Base-by-base conservation (phyloP, 2,329 filamentous ascomycete species). In the Fusarium sp. region DNA sequence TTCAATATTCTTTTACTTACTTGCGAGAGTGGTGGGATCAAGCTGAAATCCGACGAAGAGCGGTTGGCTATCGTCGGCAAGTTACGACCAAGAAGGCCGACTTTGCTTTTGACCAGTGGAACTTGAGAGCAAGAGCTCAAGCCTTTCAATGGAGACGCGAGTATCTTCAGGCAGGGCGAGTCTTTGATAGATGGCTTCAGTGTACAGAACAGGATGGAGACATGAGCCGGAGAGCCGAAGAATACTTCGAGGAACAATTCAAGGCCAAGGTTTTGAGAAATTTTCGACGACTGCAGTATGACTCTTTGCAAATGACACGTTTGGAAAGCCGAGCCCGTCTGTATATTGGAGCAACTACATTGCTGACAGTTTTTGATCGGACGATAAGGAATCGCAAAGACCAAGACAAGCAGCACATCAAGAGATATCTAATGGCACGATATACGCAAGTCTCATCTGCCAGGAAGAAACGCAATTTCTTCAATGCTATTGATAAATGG, bases 391-490 rank as follows among this genome's bases (percentile, higher is more conserved):
- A 59, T 12, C 75, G 73, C 7, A 75, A 74, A 49, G 64, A 65
- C 16, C 70, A 67, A 31, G 73, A 76, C 30, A 78, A 75, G 52
- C 55, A 72, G 12, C 60, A 72, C 26, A 65, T 80, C 16, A 76
- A 78, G 45, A 73, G 69, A 18, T 75, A 78, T 61, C 70, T 80
- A 15, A 80, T 77, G 77, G 70, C 70, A 56, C 76, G 75, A 57
- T 80, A 80, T 54, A 78, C 77, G 4, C 71, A 80, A 58, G 71
- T 74, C 26, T 80, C 77, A 7, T 76, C 77, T 6, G 69, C 64
- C 16, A 70, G 75, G 46, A 80, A 76, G 49, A 77, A 73, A 31
- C 71, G 77, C 40, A 77, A 74, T 31, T 79, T 79, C 57, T 77
- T 77, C 42, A 34, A 54, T 12, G 76, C 76, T 15, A 64, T 81